phyloP scores from a whole-genome alignment of 768 basidiomycete genomes.

The Tricholoma hemisulphureum region DNA sequence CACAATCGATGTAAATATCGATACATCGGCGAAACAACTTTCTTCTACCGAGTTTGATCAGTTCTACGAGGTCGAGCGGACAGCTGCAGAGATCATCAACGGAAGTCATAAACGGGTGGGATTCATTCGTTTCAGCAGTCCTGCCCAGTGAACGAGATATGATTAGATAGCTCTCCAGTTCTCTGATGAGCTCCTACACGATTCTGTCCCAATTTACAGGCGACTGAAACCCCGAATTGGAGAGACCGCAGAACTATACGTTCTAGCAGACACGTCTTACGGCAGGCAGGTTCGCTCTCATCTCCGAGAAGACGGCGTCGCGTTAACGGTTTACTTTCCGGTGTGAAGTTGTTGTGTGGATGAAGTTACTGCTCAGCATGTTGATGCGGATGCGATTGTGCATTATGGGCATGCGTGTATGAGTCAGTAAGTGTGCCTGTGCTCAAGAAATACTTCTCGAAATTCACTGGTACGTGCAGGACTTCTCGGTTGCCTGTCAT shows the following conservation, averaged over 20 bases:
- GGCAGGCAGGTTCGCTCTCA: slow-evolving; percentile 74
- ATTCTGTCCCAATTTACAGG: slow-evolving; percentile 82
- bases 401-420: slow-evolving; percentile 98
- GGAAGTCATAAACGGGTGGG: slow-evolving; percentile 72
- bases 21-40: slow-evolving; percentile 32
- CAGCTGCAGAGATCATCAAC: slow-evolving; percentile 54
- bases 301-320: slow-evolving; percentile 9
- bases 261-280: slow-evolving; percentile 94
- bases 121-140: not conserved
- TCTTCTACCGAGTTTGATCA: slow-evolving; percentile 48
- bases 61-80: slow-evolving; percentile 75
- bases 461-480: slow-evolving; percentile 37
- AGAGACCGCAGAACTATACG: slow-evolving; percentile 20
- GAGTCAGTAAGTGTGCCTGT: slow-evolving; percentile 63
- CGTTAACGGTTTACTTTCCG: slow-evolving; percentile 10
- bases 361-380: slow-evolving; percentile 92
- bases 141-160: not conserved
- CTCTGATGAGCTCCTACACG: slow-evolving; percentile 86
- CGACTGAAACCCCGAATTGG: slow-evolving; percentile 48
- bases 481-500: slow-evolving; percentile 85
- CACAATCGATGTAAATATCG: slow-evolving; percentile 45
- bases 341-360: slow-evolving; percentile 87
- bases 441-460: not conserved
- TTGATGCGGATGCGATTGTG: slow-evolving; percentile 86
- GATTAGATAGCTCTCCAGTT: slow-evolving; percentile 87